phyloP scores from a whole-genome alignment of 768 basidiomycete genomes.

The Termitomyces sp. region DNA sequence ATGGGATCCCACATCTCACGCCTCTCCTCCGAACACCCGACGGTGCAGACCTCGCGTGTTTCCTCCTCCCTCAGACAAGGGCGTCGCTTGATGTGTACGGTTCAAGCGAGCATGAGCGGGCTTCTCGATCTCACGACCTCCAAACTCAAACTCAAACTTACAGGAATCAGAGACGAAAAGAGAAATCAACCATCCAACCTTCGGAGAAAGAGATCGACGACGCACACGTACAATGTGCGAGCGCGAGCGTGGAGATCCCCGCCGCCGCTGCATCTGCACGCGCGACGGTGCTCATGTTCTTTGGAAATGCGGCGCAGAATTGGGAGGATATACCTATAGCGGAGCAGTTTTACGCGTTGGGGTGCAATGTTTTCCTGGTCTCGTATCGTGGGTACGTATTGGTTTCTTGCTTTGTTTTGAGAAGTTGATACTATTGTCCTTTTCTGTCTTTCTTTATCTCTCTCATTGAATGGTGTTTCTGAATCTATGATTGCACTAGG shows the following conservation, averaged over 20 bases:
- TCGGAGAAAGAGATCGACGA: not conserved
- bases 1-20: not conserved
- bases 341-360: not conserved
- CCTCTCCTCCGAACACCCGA: not conserved
- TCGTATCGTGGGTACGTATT: not conserved
- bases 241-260: not conserved
- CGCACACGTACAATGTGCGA: not conserved
- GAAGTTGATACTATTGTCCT: too few species aligned
- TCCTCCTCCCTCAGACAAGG: not conserved
- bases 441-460: not conserved
- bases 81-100: not conserved
- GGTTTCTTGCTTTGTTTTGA: not conserved
- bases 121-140: not conserved
- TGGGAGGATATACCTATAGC: not conserved
- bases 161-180: not conserved
- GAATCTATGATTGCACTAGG: not conserved
- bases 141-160: too few species aligned
- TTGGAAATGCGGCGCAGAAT: not conserved
- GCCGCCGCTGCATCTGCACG: not conserved
- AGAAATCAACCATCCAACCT: not conserved
- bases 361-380: not conserved
- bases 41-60: not conserved
- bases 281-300: not conserved
- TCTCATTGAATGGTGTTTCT: not conserved
- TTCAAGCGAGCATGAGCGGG: not conserved